Evolutionary conservation across 768 basidiomycete species (phyloP).

Genomic region (Hygrocybe punicea): DNA sequence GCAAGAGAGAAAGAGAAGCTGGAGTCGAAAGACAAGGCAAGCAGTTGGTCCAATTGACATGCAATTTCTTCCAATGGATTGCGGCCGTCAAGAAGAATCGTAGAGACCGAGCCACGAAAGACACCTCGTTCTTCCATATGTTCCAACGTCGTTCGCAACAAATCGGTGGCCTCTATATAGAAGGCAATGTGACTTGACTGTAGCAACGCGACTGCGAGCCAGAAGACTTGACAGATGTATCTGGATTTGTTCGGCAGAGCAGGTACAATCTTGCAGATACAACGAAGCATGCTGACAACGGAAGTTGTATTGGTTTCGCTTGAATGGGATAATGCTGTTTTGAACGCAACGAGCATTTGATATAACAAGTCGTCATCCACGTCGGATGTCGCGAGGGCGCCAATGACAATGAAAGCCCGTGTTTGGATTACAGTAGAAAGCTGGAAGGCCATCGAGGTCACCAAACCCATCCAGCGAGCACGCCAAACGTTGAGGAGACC

Average conservation of each 20-base stretch:
- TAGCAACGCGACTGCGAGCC: slow-evolving; percentile 82
- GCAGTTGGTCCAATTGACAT: slow-evolving; percentile 65
- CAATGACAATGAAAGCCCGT: slow-evolving; percentile 80
- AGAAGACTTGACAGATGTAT: slow-evolving; percentile 74
- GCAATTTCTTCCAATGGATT: slow-evolving; percentile 63
- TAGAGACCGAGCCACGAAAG: slow-evolving; percentile 55
- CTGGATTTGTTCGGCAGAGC: slow-evolving; percentile 65
- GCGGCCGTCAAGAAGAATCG: slow-evolving; percentile 62
- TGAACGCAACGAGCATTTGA: slow-evolving; percentile 87
- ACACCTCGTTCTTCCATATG: slow-evolving; percentile 58
- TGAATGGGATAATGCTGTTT: slow-evolving; percentile 63
- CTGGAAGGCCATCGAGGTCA: slow-evolving; percentile 87
- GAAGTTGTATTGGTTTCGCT: slow-evolving; percentile 66
- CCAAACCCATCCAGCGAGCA: slow-evolving; percentile 89
- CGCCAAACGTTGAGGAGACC: slow-evolving; percentile 85
- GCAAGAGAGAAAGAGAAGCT: slow-evolving; percentile 82
- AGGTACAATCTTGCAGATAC: slow-evolving; percentile 74
- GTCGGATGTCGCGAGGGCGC: slow-evolving; percentile 75
- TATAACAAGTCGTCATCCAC: slow-evolving; percentile 93
- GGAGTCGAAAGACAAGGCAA: slow-evolving; percentile 72
- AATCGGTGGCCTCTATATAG: slow-evolving; percentile 63
- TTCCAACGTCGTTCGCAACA: slow-evolving; percentile 64
- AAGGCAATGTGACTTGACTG: slow-evolving; percentile 72
- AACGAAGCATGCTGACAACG: slow-evolving; percentile 85
- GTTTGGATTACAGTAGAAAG: slow-evolving; percentile 84